Evolutionary conservation across 768 basidiomycete species (phyloP).

Genomic region (Leucocoprinus birnbaumii): DNA sequence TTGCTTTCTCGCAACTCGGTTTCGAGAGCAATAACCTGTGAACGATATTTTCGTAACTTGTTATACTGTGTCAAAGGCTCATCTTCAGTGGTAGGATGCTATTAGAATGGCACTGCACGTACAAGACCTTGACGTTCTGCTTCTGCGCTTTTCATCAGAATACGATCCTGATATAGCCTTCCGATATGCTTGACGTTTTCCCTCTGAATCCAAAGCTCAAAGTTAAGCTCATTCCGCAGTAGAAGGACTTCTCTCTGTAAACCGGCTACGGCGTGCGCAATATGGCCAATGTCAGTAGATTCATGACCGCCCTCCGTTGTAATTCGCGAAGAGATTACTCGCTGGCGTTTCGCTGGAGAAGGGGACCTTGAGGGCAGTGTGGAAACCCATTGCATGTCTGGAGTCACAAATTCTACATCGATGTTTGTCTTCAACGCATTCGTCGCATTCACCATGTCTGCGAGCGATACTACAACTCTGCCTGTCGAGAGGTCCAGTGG

Average conservation of each 20-base stretch:
- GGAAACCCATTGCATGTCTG: conserved; percentile 49
- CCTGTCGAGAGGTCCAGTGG: conserved; percentile 34
- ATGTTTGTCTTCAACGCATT: conserved; percentile 70
- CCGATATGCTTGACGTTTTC: conserved; percentile 83
- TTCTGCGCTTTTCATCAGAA: conserved; percentile 72
- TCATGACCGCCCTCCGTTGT: neutral
- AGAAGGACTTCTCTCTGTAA: conserved; percentile 77
- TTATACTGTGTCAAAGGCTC: conserved; percentile 53
- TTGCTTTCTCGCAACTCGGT: conserved; percentile 72
- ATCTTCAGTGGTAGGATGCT: neutral
- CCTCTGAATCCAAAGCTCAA: conserved; percentile 79
- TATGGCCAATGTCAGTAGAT: conserved; percentile 35
- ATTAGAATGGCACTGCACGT: conserved; percentile 20
- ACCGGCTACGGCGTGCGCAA: conserved; percentile 63
- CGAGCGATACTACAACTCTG: conserved; percentile 54
- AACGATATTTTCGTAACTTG: conserved; percentile 74
- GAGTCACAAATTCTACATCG: conserved; percentile 57
- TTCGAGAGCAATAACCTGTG: conserved; percentile 64
- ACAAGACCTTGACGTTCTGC: conserved; percentile 82
- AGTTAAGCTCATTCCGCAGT: conserved; percentile 79
- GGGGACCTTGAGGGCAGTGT: conserved; percentile 20
- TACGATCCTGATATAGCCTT: conserved; percentile 71
- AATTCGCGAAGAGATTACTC: neutral
- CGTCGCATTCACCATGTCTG: conserved; percentile 72
- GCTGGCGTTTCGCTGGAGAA: conserved; percentile 6